A percentile compares a stretch with the other conserved stretches of the same genome.
These are phyloP conservation scores for Geotrichum candidum DNA, from an alignment of 1,139 yeast genomes.

Conservation along the genomic window DNA sequence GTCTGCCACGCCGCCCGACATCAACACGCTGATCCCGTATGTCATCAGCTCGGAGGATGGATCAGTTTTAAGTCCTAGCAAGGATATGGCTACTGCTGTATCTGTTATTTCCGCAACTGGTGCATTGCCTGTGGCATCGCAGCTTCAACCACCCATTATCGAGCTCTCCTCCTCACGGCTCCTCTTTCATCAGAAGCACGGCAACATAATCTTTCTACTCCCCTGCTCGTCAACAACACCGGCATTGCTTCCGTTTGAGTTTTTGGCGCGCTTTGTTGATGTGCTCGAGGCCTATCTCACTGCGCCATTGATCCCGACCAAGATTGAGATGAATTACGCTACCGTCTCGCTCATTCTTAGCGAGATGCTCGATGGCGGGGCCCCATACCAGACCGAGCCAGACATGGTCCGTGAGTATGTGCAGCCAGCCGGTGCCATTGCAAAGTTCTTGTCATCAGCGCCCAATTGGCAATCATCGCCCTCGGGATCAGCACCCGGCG, in stretches of 20 bases:
- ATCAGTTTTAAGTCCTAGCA: slow-evolving; percentile 4
- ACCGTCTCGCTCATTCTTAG: slow-evolving; percentile 54
- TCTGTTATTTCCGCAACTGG: neutral
- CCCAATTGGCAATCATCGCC: slow-evolving; percentile 12
- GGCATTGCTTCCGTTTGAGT: slow-evolving; percentile 50
- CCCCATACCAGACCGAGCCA: slow-evolving; percentile 65
- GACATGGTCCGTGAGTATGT: slow-evolving; percentile 66
- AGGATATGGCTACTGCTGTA: neutral
- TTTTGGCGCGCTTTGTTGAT: slow-evolving; percentile 47
- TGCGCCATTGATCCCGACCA: slow-evolving; percentile 49
- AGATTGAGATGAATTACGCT: slow-evolving; percentile 61
- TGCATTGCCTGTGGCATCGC: neutral
- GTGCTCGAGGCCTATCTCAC: slow-evolving; percentile 57
- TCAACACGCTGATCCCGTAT: slow-evolving; percentile 39
- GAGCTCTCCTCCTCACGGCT: slow-evolving; percentile 33
- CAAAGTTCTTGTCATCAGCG: slow-evolving; percentile 26
- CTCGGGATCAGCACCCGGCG: neutral
- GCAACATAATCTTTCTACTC: slow-evolving; percentile 29
- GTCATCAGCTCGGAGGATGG: slow-evolving; percentile 24
- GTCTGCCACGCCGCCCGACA: slow-evolving; percentile 47
- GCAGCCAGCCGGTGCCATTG: slow-evolving; percentile 43
- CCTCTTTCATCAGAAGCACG: slow-evolving; percentile 30
- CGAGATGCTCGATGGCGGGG: slow-evolving; percentile 73
- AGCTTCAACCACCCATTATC: slow-evolving; percentile 19
- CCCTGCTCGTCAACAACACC: slow-evolving; percentile 32